These are phyloP conservation scores for Solanum pimpinellifolium DNA, from an alignment of 257 asterid genomes.

Conservation along the genomic window DNA sequence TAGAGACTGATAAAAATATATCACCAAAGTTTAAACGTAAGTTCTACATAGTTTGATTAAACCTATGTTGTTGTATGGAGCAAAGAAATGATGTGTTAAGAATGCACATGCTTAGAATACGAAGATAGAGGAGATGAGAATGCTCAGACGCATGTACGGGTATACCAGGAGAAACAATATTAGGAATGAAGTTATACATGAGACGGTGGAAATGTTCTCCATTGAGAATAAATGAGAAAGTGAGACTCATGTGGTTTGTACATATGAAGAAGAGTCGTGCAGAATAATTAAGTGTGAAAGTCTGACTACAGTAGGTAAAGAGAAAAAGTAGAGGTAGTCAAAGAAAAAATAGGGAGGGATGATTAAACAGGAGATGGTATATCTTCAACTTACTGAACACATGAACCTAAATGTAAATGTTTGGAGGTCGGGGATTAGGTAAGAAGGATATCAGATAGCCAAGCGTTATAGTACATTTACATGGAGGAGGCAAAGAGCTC, in stretches of 20 bases:
- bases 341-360: not conserved
- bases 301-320: not conserved
- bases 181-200: not conserved
- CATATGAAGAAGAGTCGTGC: not conserved
- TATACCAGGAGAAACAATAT: not conserved
- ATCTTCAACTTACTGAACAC: not conserved
- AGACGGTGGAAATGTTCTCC: not conserved
- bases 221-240: not conserved
- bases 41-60: not conserved
- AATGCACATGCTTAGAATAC: too few relatives aligned
- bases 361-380: not conserved
- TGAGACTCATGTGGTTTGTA: not conserved
- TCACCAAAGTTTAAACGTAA: not conserved
- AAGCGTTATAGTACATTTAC: not conserved
- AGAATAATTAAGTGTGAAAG: too few relatives aligned
- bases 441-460: not conserved
- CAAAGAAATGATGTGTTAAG: not conserved
- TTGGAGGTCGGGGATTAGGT: not conserved
- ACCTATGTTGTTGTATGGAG: not conserved
- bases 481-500: not conserved
- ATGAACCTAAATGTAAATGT: not conserved
- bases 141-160: not conserved
- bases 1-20: not conserved
- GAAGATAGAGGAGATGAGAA: not conserved
- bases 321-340: not conserved